Percentiles rank a stretch among this genome's conserved stretches.
phyloP scores from a whole-genome alignment of 148 eudicot species.

The Amaranthus palmeri region DNA sequence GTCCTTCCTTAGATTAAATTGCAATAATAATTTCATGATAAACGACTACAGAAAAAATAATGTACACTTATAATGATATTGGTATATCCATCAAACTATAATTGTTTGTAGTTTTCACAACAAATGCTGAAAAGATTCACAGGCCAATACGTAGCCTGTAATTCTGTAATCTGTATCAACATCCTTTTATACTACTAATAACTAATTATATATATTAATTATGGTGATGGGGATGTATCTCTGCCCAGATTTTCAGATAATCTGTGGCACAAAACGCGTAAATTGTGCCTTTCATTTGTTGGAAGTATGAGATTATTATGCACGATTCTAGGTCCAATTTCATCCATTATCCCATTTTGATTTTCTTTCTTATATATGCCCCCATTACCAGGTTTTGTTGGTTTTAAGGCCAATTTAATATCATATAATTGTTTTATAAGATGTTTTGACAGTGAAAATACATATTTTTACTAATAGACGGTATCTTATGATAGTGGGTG shows the following conservation, averaged over 20 bases:
- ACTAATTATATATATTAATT: not conserved
- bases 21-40: too few species aligned
- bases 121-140: constrained; percentile 17
- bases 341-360: constrained; percentile 21
- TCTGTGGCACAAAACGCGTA: constrained; percentile 17
- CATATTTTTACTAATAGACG: too few species aligned
- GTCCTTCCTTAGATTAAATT: too few species aligned
- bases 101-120: constrained; percentile 11
- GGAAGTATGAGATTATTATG: constrained; percentile 10
- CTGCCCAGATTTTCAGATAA: constrained; percentile 18
- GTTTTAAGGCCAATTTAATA: too few species aligned
- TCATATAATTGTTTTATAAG: too few species aligned
- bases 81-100: not conserved
- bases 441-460: too few species aligned
- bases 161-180: not conserved
- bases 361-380: not conserved
- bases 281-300: constrained; percentile 12
- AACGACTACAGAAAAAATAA: too few species aligned
- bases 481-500: too few species aligned
- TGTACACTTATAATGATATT: too few species aligned
- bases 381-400: too few species aligned
- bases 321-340: constrained; percentile 13
- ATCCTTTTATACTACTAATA: not conserved
- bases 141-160: constrained; percentile 1
- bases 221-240: constrained; percentile 18